Evolutionary conservation across 2,329 filamentous ascomycete species (phyloP).

Genomic region (Diaporthe vexans): DNA sequence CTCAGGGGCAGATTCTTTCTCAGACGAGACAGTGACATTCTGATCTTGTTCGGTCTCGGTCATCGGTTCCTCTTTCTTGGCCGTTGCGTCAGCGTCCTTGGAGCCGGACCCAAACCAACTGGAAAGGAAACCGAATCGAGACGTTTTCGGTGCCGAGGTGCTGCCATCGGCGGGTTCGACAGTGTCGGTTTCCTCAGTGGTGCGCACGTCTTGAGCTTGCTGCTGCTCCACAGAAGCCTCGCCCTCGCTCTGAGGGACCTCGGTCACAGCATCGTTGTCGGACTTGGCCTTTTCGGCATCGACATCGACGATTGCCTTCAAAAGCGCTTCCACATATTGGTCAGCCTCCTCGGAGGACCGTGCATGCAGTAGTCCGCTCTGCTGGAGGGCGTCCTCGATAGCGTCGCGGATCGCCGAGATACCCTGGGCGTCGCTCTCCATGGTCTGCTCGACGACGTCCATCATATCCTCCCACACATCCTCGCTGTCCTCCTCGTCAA

Average conservation of each 20-base stretch:
- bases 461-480: constrained; percentile 68
- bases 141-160: constrained; percentile 7
- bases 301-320: constrained; percentile 58
- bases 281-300: constrained; percentile 35
- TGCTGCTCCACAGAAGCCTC: background rate
- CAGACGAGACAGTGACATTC: background rate
- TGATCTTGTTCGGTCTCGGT: background rate
- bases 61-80: background rate
- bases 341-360: constrained; percentile 61
- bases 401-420: constrained; percentile 66
- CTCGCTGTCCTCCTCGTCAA: constrained; percentile 49
- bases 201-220: background rate
- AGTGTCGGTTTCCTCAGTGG: background rate
- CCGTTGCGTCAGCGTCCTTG: constrained; percentile 4
- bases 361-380: constrained; percentile 65
- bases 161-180: background rate
- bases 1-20: background rate
- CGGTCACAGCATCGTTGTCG: constrained; percentile 43
- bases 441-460: constrained; percentile 67
- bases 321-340: constrained; percentile 64
- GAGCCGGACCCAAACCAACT: constrained; percentile 31
- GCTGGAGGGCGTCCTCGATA: constrained; percentile 67
- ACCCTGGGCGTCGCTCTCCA: constrained; percentile 70
- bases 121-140: constrained; percentile 36
- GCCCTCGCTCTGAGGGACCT: constrained; percentile 36